Conservation (phyloP, 2,329 filamentous ascomycete species). For the Trichoderma simmonsii region DNA sequence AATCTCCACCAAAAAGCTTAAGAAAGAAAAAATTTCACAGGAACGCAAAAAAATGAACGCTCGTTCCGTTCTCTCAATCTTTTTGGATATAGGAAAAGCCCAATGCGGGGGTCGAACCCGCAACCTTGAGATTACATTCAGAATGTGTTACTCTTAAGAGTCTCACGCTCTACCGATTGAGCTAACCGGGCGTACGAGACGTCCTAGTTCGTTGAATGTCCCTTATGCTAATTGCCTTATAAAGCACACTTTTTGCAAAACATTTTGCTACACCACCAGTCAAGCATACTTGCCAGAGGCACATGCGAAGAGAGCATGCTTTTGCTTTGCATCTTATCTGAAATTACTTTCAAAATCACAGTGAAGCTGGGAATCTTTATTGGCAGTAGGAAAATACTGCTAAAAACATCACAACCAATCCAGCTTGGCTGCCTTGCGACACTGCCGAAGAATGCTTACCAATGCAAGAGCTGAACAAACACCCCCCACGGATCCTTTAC, state of each 20-base stretch:
- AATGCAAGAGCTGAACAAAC: background rate
- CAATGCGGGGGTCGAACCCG: conserved; percentile 51
- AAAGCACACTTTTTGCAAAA: background rate
- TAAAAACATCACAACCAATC: background rate
- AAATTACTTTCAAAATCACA: background rate
- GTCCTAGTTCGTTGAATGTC: background rate
- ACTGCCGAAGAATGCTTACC: background rate
- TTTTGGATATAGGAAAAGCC: conserved; percentile 36
- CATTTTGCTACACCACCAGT: background rate
- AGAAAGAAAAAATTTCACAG: background rate
- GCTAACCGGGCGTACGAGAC: conserved; percentile 34
- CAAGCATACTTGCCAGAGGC: background rate
- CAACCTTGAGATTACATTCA: conserved; percentile 48
- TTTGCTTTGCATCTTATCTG: background rate
- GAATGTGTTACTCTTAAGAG: conserved; percentile 43
- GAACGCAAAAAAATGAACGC: background rate
- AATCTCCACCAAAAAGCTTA: background rate
- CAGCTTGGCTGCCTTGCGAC: background rate
- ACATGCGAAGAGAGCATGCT: background rate
- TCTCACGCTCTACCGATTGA: conserved; percentile 64
- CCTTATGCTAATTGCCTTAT: background rate
- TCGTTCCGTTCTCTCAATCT: background rate
- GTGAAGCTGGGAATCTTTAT: background rate
- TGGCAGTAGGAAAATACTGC: background rate
- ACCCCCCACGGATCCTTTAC: background rate